These are phyloP conservation scores for Volutella citrinella DNA, from an alignment of 2,329 filamentous ascomycete species.

Conservation along the genomic window DNA sequence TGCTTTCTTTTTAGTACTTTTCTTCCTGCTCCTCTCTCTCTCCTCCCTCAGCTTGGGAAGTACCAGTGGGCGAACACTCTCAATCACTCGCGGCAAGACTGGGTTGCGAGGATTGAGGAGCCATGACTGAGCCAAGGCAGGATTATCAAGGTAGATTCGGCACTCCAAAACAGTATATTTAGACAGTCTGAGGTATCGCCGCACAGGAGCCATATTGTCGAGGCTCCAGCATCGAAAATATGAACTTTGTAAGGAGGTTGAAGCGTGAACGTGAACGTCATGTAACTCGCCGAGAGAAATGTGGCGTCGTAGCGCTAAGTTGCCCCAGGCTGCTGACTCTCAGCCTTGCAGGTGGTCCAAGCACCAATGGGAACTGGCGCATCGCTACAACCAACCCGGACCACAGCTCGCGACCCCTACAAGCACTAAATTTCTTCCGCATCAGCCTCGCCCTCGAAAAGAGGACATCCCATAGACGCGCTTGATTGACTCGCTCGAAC, in stretches of 20 bases:
- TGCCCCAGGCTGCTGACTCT: no score
- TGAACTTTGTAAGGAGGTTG: no score
- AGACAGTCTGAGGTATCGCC: conserved; percentile 86
- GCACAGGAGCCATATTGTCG: conserved; percentile 73
- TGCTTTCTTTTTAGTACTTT: conserved; percentile 68
- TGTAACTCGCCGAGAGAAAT: no score
- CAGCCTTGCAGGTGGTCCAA: conserved; percentile 24
- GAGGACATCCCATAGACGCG: no score
- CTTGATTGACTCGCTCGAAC: no score
- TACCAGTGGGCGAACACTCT: conserved; percentile 79
- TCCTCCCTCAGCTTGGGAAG: conserved; percentile 90
- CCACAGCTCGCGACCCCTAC: no score
- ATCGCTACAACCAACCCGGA: no score
- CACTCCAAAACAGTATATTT: conserved; percentile 95
- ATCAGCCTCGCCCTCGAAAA: conserved; percentile 18
- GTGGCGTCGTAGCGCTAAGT: no score
- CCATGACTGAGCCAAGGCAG: conserved; percentile 78
- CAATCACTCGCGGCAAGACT: conserved; percentile 77
- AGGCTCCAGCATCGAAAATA: no score
- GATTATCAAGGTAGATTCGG: conserved; percentile 92
- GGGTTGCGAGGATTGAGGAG: conserved; percentile 74
- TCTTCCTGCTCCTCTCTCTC: conserved; percentile 58
- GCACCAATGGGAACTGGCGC: conserved; percentile 5
- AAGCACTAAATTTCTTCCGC: conserved; percentile 22
- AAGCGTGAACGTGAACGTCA: conserved; percentile 7